Evolutionary conservation across 1,139 yeast genomes (phyloP).

Genomic region (Debaryomyces sp.): DNA sequence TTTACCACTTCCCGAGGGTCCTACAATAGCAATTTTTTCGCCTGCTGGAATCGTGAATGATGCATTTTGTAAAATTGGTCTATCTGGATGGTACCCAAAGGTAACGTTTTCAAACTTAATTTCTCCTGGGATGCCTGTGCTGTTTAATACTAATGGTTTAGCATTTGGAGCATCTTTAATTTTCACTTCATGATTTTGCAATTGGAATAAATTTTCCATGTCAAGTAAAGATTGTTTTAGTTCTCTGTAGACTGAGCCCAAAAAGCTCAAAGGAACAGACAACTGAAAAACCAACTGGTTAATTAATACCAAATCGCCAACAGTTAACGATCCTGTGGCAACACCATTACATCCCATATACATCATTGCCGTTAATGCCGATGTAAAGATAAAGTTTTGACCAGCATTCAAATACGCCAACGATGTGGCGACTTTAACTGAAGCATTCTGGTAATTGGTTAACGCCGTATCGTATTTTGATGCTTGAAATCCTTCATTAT

Average conservation of each 20-base stretch:
- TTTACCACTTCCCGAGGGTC: constrained; percentile 95
- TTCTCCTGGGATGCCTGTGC: constrained; percentile 56
- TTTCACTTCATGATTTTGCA: constrained; percentile 73
- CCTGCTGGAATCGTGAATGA: constrained; percentile 90
- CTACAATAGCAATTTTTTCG: constrained; percentile 86
- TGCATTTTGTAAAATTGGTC: constrained; percentile 83
- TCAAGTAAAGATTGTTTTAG: constrained; percentile 88
- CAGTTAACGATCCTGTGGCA: constrained; percentile 76
- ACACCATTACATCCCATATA: constrained; percentile 98
- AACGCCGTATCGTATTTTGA: constrained; percentile 80
- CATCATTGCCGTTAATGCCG: constrained; percentile 96
- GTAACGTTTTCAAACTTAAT: constrained; percentile 88
- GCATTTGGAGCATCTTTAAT: constrained; percentile 67
- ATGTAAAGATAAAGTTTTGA: constrained; percentile 86
- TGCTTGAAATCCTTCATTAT: constrained; percentile 81
- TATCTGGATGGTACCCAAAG: constrained; percentile 86
- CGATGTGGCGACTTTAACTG: constrained; percentile 89
- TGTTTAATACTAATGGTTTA: constrained; percentile 53
- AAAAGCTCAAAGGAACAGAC: constrained; percentile 88
- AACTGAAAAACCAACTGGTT: constrained; percentile 95
- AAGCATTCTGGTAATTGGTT: constrained; percentile 74
- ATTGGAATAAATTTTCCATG: constrained; percentile 86
- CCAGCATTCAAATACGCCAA: constrained; percentile 90
- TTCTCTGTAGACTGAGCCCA: constrained; percentile 95
- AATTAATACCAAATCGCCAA: constrained; percentile 94